Percentiles rank a stretch among this genome's conserved stretches.
Conservation (phyloP, 78 protist genomes). For the Chrysochromulina parva region DNA sequence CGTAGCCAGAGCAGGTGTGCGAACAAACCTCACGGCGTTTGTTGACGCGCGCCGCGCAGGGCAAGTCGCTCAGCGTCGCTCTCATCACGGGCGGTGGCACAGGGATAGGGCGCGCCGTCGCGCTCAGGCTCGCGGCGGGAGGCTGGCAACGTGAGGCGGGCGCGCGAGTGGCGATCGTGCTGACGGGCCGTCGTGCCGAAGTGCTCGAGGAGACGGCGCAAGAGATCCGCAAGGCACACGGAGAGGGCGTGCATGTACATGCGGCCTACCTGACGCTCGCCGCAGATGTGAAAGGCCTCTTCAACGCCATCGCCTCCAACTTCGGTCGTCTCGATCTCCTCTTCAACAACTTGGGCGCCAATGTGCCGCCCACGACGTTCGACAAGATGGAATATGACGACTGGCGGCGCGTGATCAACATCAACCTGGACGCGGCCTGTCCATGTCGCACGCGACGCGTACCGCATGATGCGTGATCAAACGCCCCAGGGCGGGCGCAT, state of each 20-base stretch:
- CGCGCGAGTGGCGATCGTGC: neutral
- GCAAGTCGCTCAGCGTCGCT: neutral
- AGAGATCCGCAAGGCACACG: neutral
- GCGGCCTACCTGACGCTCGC: neutral
- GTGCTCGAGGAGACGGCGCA: neutral
- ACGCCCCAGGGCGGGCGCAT: constrained; percentile 5
- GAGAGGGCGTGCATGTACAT: neutral
- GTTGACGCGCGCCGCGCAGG: too few relatives aligned
- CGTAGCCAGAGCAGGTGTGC: too few relatives aligned
- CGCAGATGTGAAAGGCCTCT: neutral
- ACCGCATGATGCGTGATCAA: neutral
- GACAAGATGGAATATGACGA: neutral
- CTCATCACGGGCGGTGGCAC: neutral
- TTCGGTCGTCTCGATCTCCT: neutral
- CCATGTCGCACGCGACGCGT: neutral
- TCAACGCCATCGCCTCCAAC: neutral
- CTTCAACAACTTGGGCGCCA: neutral
- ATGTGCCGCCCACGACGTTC: neutral
- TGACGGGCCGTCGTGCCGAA: neutral
- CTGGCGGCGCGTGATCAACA: neutral
- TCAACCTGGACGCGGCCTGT: neutral
- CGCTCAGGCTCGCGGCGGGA: neutral
- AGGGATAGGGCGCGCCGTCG: neutral
- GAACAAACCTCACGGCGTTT: too few relatives aligned
- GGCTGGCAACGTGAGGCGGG: neutral